Evolutionary conservation across 2,329 filamentous ascomycete genomes (phyloP).

Genomic region (Sphaerulina populicola): DNA sequence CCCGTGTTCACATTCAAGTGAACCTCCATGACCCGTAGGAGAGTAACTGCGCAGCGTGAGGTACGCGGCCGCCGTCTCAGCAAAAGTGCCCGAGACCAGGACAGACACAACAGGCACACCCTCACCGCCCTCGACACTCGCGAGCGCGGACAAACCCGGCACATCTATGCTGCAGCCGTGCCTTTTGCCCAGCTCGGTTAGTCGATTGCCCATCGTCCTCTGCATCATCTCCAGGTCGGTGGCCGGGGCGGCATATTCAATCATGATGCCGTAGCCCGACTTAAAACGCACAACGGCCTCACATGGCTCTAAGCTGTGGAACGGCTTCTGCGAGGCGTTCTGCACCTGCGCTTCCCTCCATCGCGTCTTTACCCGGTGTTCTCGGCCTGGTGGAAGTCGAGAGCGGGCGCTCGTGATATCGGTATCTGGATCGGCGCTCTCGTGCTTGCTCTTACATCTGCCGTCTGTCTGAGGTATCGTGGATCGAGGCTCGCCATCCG

Average conservation of each 20-base stretch:
- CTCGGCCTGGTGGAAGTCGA: neutral
- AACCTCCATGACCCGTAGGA: neutral
- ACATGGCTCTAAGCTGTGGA: conserved; percentile 12
- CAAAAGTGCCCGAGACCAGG: conserved; percentile 16
- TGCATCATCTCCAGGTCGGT: conserved; percentile 1
- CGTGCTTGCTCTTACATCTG: no score
- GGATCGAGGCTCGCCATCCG: neutral
- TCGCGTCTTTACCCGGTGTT: neutral
- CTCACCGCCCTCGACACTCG: neutral
- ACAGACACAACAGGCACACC: conserved; percentile 8
- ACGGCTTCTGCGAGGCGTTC: conserved; percentile 14
- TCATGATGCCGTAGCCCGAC: conserved; percentile 15
- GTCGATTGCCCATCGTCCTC: conserved; percentile 1
- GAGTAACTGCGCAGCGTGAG: neutral
- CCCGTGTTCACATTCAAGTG: neutral
- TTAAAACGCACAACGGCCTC: conserved; percentile 19
- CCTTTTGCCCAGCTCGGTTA: conserved; percentile 2
- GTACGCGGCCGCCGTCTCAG: conserved; percentile 5
- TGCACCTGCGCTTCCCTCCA: conserved; percentile 5
- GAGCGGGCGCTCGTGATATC: neutral
- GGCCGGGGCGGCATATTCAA: conserved; percentile 15
- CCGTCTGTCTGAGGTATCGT: neutral
- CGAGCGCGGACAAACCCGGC: conserved; percentile 5
- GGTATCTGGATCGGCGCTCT: neutral
- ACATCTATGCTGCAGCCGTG: conserved; percentile 14